Base-by-base conservation (phyloP, 768 basidiomycete species). In the Suillus sp. region DNA sequence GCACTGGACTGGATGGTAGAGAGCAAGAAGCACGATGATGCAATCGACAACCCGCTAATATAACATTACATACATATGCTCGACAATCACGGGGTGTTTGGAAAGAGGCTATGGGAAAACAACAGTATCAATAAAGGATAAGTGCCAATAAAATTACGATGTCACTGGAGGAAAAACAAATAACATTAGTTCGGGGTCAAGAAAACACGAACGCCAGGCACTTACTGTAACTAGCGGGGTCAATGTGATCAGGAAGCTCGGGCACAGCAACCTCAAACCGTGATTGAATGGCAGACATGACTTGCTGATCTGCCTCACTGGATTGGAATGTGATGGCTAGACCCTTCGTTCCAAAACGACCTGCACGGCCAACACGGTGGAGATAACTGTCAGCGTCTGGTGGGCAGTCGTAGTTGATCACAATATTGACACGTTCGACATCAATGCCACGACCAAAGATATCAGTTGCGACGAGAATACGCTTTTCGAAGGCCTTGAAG, bases 401-500 rank as follows among this genome's bases (percentile, higher is more conserved):
- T 47, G 97, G 95, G 66, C 92, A 95, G 72, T 99, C 97, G 74
- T 99, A 99, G 79, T 99, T 99, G 81, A 99, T 86, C 57, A 99
- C 97, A 62, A 99, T 98, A 79, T 99, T 99, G 70, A 99, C 97
- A 64, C 97, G 95, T 76, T 99, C 97, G 27, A 99, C 96, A 80
- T 99, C 97, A 66, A 99, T 99, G 68, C 96, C 97, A 77, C 97
- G 93, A 64, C 97, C 97, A 66, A 99, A 99, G 68, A 99, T 99
- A 76, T 99, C 97, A 25, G 97, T 99, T 22, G 96, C 96, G 50
- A 99, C 97, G n/a, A 99, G 84, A 68, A 99, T 98, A 67, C 97
- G 95, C 80, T 98, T 99, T 82, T 99, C 97, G 69, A 99, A 99
- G 18, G 93, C 93, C 80, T 99, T 99, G 86, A 99, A 99, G 42